Evolutionary conservation across 2,329 filamentous ascomycete species (phyloP).

Genomic region (Aureobasidium sp.): DNA sequence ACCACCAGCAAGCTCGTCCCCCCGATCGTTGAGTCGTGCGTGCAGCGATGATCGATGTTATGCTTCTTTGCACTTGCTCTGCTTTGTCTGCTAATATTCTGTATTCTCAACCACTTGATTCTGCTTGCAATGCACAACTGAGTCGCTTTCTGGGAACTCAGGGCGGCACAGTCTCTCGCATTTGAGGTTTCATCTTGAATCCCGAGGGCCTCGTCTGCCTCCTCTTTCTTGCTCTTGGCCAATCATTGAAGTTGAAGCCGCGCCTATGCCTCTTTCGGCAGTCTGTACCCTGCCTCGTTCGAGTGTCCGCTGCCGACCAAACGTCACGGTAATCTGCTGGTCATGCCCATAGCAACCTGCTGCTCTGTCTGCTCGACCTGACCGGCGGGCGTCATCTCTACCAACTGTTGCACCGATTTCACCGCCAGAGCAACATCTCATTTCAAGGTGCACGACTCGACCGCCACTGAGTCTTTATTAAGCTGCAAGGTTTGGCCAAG

Average conservation of each 20-base stretch:
- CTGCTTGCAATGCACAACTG: not conserved
- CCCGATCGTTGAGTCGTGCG: not conserved
- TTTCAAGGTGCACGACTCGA: not conserved
- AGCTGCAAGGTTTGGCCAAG: not conserved
- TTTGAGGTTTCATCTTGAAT: not conserved
- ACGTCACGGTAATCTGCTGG: not conserved
- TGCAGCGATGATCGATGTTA: not conserved
- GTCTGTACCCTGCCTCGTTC: not conserved
- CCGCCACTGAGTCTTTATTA: not conserved
- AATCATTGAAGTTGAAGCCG: constrained; percentile 5
- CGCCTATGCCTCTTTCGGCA: not conserved
- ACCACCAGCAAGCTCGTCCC: not conserved
- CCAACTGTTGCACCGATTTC: not conserved
- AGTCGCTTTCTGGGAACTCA: not conserved
- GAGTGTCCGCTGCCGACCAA: not conserved
- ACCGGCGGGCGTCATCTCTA: not conserved
- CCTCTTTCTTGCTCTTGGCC: not conserved
- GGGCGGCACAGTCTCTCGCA: not conserved
- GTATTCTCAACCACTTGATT: not conserved
- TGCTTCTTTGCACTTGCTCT: not conserved
- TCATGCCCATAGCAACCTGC: not conserved
- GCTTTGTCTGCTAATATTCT: not conserved
- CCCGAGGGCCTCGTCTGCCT: not conserved
- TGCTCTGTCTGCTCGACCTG: not conserved
- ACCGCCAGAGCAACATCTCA: not conserved